phyloP scores from a whole-genome alignment of 371 early-diverging fungal genomes.

The Rhizopus stolonifer region DNA sequence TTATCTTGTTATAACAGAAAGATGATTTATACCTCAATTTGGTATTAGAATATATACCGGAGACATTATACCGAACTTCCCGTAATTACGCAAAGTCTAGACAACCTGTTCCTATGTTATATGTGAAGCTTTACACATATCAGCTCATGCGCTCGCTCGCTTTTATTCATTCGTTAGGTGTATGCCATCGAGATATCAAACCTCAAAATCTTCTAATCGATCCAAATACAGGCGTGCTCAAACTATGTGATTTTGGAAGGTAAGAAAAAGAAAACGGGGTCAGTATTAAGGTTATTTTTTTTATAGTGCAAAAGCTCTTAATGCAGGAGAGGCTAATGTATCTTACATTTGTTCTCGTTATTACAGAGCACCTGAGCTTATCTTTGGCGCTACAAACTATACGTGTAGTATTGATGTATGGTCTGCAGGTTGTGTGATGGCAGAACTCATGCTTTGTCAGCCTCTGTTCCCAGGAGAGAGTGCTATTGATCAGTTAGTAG shows the following conservation, averaged over 20 bases:
- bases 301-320: constrained; percentile 88
- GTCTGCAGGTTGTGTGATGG: constrained; percentile 99
- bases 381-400: constrained; percentile 97
- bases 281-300: constrained; percentile 31
- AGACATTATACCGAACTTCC: constrained; percentile 84
- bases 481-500: constrained; percentile 99
- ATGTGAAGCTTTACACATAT: constrained; percentile 95
- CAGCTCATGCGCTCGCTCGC: constrained; percentile 94
- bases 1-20: constrained; percentile 38
- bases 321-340: constrained; percentile 94
- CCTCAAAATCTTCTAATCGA: constrained; percentile 98
- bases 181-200: constrained; percentile 94
- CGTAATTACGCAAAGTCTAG: constrained; percentile 84
- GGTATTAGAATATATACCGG: constrained; percentile 85
- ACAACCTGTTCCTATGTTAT: constrained; percentile 91
- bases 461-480: constrained; percentile 99
- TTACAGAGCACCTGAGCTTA: constrained; percentile 98
- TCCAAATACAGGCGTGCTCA: constrained; percentile 85
- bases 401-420: constrained; percentile 93
- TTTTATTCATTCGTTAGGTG: constrained; percentile 94
- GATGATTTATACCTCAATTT: constrained; percentile 89
- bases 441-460: constrained; percentile 94
- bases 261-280: constrained; percentile 19
- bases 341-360: constrained; percentile 98
- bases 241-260: constrained; percentile 99